Conservation (phyloP, 1,139 yeast genomes). For the Kodamaea alishanica region DNA sequence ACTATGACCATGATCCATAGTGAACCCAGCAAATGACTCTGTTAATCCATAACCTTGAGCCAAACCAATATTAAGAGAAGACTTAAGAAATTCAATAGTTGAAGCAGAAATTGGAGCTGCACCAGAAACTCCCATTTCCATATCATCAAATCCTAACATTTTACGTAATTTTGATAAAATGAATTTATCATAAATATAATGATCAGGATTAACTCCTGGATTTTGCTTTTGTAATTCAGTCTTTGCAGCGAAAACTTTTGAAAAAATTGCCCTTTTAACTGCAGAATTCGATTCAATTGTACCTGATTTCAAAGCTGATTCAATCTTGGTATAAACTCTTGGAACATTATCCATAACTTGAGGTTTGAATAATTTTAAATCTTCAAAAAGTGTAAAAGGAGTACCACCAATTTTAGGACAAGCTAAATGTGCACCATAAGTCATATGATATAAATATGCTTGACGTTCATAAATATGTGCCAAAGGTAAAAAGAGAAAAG, state of each 20-base stretch:
- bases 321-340: constrained; percentile 60
- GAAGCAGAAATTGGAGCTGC: constrained; percentile 71
- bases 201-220: constrained; percentile 25
- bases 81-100: constrained; percentile 57
- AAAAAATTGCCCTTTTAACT: constrained; percentile 11
- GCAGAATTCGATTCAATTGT: constrained; percentile 27
- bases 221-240: constrained; percentile 15
- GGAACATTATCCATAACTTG: constrained; percentile 57
- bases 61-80: constrained; percentile 57
- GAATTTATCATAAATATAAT: constrained; percentile 45
- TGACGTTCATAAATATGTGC: constrained; percentile 27
- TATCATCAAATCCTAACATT: constrained; percentile 55
- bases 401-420: constrained; percentile 32
- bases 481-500: constrained; percentile 22
- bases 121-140: constrained; percentile 49
- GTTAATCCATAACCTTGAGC: constrained; percentile 78
- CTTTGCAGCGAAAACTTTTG: constrained; percentile 18
- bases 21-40: constrained; percentile 67
- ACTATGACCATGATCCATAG: constrained; percentile 39
- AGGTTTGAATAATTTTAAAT: constrained; percentile 54
- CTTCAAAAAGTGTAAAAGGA: constrained; percentile 51
- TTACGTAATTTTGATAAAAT: constrained; percentile 51
- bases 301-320: constrained; percentile 45
- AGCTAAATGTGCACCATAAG: constrained; percentile 17
- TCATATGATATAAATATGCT: constrained; percentile 12